A percentile compares a stretch with the other conserved stretches of the same genome.
Evolutionary conservation across 345 rosid genomes (phyloP).

Genomic region (Murraya paniculata): DNA sequence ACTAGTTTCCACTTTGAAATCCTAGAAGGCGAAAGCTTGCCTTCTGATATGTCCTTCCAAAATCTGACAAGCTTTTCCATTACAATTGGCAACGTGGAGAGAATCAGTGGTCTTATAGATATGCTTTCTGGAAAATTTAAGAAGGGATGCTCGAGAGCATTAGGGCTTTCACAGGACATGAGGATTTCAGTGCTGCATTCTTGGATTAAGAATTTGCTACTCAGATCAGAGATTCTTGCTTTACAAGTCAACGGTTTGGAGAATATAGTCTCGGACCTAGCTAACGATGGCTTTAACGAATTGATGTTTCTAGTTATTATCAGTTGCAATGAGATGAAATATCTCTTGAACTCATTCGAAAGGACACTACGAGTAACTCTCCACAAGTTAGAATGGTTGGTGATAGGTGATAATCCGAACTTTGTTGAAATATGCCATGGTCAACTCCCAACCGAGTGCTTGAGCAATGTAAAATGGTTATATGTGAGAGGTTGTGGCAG

Average conservation of each 20-base stretch:
- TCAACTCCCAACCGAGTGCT: neutral
- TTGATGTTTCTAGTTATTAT: fast-evolving
- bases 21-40: neutral
- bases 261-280: neutral
- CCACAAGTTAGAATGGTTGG: neutral
- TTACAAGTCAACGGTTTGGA: fast-evolving
- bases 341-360: neutral
- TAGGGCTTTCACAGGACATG: neutral
- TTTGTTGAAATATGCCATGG: slow-evolving; percentile 6
- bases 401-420: fast-evolving
- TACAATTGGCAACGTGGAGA: neutral
- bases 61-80: neutral
- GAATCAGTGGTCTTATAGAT: fast-evolving
- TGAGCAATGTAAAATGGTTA: neutral
- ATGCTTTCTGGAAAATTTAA: no score
- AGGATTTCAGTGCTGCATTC: neutral
- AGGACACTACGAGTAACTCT: neutral
- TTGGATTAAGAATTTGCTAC: neutral
- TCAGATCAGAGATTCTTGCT: neutral
- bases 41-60: neutral
- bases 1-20: neutral
- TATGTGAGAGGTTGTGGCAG: fast-evolving
- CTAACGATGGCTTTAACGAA: neutral
- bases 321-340: neutral
- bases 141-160: neutral